phyloP scores from a whole-genome alignment of 1,284 basidiomycete species.

The Sphagnurus paluster region DNA sequence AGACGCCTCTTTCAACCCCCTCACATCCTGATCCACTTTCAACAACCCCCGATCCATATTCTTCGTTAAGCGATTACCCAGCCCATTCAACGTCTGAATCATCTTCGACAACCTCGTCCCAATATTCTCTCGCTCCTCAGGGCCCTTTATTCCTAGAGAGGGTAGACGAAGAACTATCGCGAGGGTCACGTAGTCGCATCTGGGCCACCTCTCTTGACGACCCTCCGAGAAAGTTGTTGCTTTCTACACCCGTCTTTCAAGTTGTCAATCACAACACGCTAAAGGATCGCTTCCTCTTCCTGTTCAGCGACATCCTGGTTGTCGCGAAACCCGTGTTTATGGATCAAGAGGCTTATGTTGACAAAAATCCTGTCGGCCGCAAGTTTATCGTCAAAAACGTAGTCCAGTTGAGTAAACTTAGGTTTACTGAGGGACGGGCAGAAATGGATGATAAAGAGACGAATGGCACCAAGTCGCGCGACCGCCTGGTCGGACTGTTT shows the following conservation, averaged over 20 bases:
- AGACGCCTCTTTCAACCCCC: slow-evolving; percentile 35
- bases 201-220: slow-evolving; percentile 75
- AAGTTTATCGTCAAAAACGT: slow-evolving; percentile 89
- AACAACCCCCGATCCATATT: slow-evolving; percentile 71
- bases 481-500: slow-evolving; percentile 68
- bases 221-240: slow-evolving; percentile 82
- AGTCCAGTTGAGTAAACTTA: slow-evolving; percentile 73
- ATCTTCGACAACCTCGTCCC: slow-evolving; percentile 50
- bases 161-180: slow-evolving; percentile 66
- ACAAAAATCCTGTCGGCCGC: slow-evolving; percentile 73
- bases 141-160: slow-evolving; percentile 56
- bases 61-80: slow-evolving; percentile 63
- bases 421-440: slow-evolving; percentile 65
- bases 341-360: slow-evolving; percentile 60
- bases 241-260: slow-evolving; percentile 88
- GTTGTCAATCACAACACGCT: slow-evolving; percentile 92
- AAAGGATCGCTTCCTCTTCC: slow-evolving; percentile 94
- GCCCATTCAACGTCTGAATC: slow-evolving; percentile 49
- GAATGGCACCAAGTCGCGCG: slow-evolving; percentile 41
- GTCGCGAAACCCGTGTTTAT: slow-evolving; percentile 75
- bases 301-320: slow-evolving; percentile 93
- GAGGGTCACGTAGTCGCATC: slow-evolving; percentile 58
- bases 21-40: slow-evolving; percentile 61
- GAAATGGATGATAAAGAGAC: slow-evolving; percentile 49
- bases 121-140: slow-evolving; percentile 38